Conservation (phyloP, 495 filamentous ascomycete species). For the Chaetomidium leptoderma region DNA sequence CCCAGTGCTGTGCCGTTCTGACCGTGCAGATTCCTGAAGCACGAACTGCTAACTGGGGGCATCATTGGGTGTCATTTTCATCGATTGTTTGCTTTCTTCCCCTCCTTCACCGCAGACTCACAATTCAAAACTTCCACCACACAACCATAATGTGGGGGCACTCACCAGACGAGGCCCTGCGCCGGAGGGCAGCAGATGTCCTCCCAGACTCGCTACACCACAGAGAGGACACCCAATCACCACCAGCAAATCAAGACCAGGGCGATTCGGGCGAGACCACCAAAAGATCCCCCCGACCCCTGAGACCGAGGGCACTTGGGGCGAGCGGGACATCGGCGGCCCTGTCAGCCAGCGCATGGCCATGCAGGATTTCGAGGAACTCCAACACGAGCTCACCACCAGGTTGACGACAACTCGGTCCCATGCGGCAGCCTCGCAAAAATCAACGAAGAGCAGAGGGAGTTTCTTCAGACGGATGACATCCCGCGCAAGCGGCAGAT, state of each 20-base stretch:
- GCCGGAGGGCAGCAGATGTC: slow-evolving; percentile 18
- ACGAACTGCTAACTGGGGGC: not conserved
- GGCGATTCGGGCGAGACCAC: slow-evolving; percentile 16
- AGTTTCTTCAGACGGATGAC: slow-evolving; percentile 24
- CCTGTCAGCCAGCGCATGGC: slow-evolving; percentile 59
- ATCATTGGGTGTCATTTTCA: slow-evolving; percentile 3
- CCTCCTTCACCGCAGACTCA: not conserved
- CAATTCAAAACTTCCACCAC: not conserved
- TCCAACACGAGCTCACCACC: slow-evolving; percentile 62
- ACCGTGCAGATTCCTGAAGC: not conserved
- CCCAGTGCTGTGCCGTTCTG: not conserved
- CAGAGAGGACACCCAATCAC: slow-evolving; percentile 19
- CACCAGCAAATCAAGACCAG: not conserved
- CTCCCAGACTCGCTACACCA: slow-evolving; percentile 26
- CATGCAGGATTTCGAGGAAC: slow-evolving; percentile 66
- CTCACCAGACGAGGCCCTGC: slow-evolving; percentile 23
- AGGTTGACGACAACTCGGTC: slow-evolving; percentile 14
- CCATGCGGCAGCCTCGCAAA: slow-evolving; percentile 16
- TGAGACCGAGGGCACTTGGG: slow-evolving; percentile 61
- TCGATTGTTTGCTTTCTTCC: not conserved
- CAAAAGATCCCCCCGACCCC: slow-evolving; percentile 15
- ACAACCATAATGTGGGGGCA: slow-evolving; percentile 15
- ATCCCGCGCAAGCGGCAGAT: slow-evolving; percentile 18
- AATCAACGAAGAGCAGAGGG: slow-evolving; percentile 13
- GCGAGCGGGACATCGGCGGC: slow-evolving; percentile 63